phyloP scores from a whole-genome alignment of 495 filamentous ascomycete species.

The Aspergillus nanangensis region DNA sequence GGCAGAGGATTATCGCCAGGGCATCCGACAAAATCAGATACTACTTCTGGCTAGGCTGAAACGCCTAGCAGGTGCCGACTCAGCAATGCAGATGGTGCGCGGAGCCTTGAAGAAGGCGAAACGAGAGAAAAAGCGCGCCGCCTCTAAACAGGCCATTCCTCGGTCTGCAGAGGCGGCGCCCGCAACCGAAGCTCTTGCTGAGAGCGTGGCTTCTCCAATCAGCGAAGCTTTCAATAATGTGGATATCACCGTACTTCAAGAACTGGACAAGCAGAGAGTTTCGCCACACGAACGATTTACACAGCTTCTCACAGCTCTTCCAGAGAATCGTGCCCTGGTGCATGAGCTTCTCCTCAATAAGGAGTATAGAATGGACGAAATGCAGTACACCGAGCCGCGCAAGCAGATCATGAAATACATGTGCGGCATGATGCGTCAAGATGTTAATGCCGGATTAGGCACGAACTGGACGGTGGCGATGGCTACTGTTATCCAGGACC shows the following conservation, averaged over 20 bases:
- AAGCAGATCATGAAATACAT: slow-evolving; percentile 57
- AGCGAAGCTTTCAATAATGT: slow-evolving; percentile 42
- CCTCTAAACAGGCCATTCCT: slow-evolving; percentile 57
- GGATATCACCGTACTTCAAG: slow-evolving; percentile 33
- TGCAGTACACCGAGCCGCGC: slow-evolving; percentile 43
- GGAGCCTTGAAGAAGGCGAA: slow-evolving; percentile 77
- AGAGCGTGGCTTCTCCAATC: slow-evolving; percentile 42
- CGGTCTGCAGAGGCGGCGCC: slow-evolving; percentile 39
- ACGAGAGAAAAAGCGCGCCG: slow-evolving; percentile 54
- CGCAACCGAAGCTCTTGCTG: slow-evolving; percentile 31
- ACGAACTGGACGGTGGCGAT: slow-evolving; percentile 75
- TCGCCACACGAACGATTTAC: slow-evolving; percentile 44
- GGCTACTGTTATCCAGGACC: slow-evolving; percentile 78
- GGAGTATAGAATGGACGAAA: slow-evolving; percentile 62
- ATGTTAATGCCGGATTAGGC: slow-evolving; percentile 66
- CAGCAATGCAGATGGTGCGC: slow-evolving; percentile 75
- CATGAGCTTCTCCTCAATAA: slow-evolving; percentile 92
- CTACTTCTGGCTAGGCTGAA: slow-evolving; percentile 85
- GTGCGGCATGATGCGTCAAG: slow-evolving; percentile 71
- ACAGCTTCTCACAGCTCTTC: slow-evolving; percentile 60
- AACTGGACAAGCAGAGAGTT: slow-evolving; percentile 32
- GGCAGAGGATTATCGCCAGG: slow-evolving; percentile 83
- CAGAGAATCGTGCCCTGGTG: slow-evolving; percentile 78
- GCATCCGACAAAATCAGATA: slow-evolving; percentile 90
- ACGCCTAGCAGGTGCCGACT: slow-evolving; percentile 78